Evolutionary conservation across 345 rosid species (phyloP).

Genomic region (Eucalyptus caleyi): DNA sequence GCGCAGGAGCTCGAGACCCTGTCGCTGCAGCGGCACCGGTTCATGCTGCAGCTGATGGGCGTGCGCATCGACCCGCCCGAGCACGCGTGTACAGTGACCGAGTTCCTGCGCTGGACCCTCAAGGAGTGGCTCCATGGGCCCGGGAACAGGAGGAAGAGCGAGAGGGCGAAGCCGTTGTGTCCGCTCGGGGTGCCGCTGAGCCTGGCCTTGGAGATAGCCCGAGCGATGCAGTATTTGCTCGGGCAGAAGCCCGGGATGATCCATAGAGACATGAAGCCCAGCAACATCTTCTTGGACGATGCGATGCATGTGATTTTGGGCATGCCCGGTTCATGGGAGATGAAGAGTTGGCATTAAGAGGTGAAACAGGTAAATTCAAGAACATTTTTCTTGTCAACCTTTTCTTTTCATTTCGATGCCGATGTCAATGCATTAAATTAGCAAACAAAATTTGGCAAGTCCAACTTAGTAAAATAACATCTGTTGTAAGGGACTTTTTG

Average conservation of each 20-base stretch:
- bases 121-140: conserved; percentile 29
- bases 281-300: conserved; percentile 46
- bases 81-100: conserved; percentile 40
- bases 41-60: conserved; percentile 36
- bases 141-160: conserved; percentile 4
- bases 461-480: background rate
- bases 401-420: background rate
- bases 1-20: conserved; percentile 43
- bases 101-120: conserved; percentile 26
- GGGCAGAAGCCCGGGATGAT: conserved; percentile 38
- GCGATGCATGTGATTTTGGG: conserved; percentile 36
- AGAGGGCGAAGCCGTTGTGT: conserved; percentile 11
- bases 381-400: background rate
- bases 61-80: conserved; percentile 36
- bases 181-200: conserved; percentile 17
- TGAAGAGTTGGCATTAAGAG: conserved; percentile 36
- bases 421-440: background rate
- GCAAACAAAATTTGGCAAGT: background rate
- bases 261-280: conserved; percentile 53
- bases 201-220: conserved; percentile 41
- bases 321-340: conserved; percentile 41
- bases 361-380: conserved; percentile 31
- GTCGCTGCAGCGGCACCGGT: conserved; percentile 32
- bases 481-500: conserved; percentile 24
- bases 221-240: conserved; percentile 50